These are phyloP conservation scores for Naganishia cerealis DNA, from an alignment of 1,284 basidiomycete species.

Conservation along the genomic window DNA sequence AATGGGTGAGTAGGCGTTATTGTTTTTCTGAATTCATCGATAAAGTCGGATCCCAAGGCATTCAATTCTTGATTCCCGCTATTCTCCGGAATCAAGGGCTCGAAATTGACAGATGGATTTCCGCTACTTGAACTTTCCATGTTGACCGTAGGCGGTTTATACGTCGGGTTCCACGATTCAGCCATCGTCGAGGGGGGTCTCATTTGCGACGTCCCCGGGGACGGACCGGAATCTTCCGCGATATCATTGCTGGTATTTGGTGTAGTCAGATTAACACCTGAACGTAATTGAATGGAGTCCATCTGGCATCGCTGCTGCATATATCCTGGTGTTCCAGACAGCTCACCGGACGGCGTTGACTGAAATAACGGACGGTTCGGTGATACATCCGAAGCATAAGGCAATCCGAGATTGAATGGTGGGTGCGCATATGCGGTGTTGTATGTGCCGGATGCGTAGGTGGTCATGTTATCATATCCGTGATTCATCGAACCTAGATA, in stretches of 20 bases:
- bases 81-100: background rate
- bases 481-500: background rate
- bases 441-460: conserved; percentile 7
- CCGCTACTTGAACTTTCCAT: background rate
- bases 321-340: conserved; percentile 18
- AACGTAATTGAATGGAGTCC: conserved; percentile 1
- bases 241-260: conserved; percentile 26
- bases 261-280: conserved; percentile 13
- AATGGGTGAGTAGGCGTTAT: conserved; percentile 18
- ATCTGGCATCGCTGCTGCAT: conserved; percentile 31
- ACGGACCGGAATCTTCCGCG: conserved; percentile 11
- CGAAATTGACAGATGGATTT: conserved; percentile 8
- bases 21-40: conserved; percentile 27
- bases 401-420: conserved; percentile 19
- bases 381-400: background rate
- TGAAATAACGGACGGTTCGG: background rate
- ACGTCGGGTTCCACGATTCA: background rate
- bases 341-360: background rate
- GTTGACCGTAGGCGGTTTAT: background rate
- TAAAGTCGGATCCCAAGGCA: conserved; percentile 11
- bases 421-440: conserved; percentile 28
- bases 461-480: conserved; percentile 13
- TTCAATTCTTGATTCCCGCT: background rate
- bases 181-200: conserved; percentile 1
- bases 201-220: background rate